phyloP scores from a whole-genome alignment of 2,329 filamentous ascomycete species.

The Scopulariopsis brevicaulis region DNA sequence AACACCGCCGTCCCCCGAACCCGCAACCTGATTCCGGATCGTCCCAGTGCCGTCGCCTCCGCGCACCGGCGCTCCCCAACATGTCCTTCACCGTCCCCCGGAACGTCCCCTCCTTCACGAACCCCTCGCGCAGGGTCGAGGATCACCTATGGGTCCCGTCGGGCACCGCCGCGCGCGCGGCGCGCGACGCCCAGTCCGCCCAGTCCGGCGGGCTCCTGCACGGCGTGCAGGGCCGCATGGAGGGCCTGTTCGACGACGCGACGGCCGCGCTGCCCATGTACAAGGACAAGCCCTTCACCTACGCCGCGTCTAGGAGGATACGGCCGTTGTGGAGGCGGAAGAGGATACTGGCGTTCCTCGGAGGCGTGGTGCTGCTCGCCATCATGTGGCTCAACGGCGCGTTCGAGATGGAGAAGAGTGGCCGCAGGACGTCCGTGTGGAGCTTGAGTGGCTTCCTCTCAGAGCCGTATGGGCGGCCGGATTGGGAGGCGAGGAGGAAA shows the following conservation, averaged over 20 bases:
- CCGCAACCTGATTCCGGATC: no score
- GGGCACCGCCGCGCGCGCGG: conserved; percentile 28
- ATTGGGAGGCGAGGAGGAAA: conserved; percentile 72
- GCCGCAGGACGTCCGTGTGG: conserved; percentile 31
- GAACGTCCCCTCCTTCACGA: conserved; percentile 57
- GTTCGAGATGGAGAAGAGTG: conserved; percentile 29
- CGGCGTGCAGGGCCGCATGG: conserved; percentile 50
- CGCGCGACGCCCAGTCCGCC: conserved; percentile 18
- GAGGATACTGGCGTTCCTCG: conserved; percentile 35
- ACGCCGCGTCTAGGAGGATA: conserved; percentile 47
- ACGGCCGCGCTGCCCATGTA: conserved; percentile 70
- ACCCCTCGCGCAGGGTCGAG: conserved; percentile 53
- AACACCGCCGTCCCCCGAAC: not conserved
- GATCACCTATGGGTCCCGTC: conserved; percentile 53
- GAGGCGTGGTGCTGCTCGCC: conserved; percentile 42
- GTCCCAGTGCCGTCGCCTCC: not conserved
- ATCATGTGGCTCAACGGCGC: conserved; percentile 61
- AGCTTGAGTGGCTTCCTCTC: conserved; percentile 42
- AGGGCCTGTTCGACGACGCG: conserved; percentile 53
- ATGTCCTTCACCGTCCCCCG: conserved; percentile 59
- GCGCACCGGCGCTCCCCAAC: conserved; percentile 22
- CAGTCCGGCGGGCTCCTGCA: conserved; percentile 24
- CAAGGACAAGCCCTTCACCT: conserved; percentile 92
- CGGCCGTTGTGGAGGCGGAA: conserved; percentile 53
- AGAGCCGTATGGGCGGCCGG: conserved; percentile 30